A percentile compares a stretch with the other conserved stretches of the same genome.
These are phyloP conservation scores for Acorus calamus DNA, from an alignment of 106 monocot species.

Conservation along the genomic window DNA sequence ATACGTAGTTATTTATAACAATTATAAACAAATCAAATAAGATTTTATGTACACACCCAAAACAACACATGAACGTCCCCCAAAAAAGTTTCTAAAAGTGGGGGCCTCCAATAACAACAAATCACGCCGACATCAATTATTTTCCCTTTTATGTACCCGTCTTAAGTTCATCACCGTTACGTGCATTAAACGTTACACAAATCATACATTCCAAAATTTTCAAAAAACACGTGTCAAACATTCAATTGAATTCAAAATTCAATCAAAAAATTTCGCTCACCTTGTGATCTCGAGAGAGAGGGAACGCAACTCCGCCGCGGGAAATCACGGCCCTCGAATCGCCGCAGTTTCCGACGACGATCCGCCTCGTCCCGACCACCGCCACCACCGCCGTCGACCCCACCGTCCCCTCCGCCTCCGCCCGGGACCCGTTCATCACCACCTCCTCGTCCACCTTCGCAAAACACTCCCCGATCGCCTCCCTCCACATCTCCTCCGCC, in stretches of 20 bases:
- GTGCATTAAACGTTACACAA: too few species aligned
- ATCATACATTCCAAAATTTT: too few species aligned
- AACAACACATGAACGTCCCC: too few species aligned
- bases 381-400: conserved; percentile 80
- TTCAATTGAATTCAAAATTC: neutral
- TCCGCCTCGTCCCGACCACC: conserved; percentile 29
- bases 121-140: too few species aligned
- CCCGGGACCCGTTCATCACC: neutral
- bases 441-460: conserved; percentile 46
- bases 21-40: too few species aligned
- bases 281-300: conserved; percentile 68
- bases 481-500: conserved; percentile 22
- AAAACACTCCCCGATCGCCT: conserved; percentile 45
- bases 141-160: too few species aligned
- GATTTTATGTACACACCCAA: too few species aligned
- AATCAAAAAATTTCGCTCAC: conserved; percentile 10
- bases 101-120: too few species aligned
- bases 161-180: too few species aligned
- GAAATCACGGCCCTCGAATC: conserved; percentile 65
- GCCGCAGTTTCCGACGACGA: conserved; percentile 74
- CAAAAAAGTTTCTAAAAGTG: too few species aligned
- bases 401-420: conserved; percentile 33
- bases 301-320: conserved; percentile 37
- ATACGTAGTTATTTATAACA: too few species aligned
- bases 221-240: too few species aligned